Evolutionary conservation across 345 rosid genomes (phyloP).

Genomic region (Bretschneidera sinensis): DNA sequence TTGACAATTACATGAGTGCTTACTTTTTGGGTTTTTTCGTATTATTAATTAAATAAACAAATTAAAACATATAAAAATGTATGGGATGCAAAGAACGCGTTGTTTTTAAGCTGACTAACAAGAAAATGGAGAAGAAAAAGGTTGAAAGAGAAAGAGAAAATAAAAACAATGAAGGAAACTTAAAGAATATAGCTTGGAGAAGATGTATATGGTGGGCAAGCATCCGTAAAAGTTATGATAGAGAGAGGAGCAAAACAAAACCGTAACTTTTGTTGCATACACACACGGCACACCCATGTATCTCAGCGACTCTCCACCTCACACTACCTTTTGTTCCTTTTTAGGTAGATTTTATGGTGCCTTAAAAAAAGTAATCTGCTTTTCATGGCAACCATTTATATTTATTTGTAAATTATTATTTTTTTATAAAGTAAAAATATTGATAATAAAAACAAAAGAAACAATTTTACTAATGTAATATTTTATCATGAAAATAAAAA

Average conservation of each 20-base stretch:
- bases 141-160: slow-evolving; percentile 15
- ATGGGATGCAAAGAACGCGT: slow-evolving; percentile 67
- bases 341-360: too few species aligned
- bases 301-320: slow-evolving; percentile 10
- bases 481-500: too few species aligned
- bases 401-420: too few species aligned
- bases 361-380: too few species aligned
- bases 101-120: slow-evolving; percentile 66
- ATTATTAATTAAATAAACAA: neutral
- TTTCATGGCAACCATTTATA: too few species aligned
- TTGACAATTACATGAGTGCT: slow-evolving; percentile 45
- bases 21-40: slow-evolving; percentile 36
- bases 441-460: too few species aligned
- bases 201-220: slow-evolving; percentile 66
- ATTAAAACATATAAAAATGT: slow-evolving; percentile 20
- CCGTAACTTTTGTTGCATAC: slow-evolving; percentile 26
- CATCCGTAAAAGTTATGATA: slow-evolving; percentile 40
- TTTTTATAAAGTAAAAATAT: too few species aligned
- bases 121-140: slow-evolving; percentile 26
- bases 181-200: slow-evolving; percentile 46
- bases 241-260: slow-evolving; percentile 11
- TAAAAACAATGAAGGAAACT: slow-evolving; percentile 25
- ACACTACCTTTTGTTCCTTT: slow-evolving; percentile 14
- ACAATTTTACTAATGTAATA: too few species aligned
- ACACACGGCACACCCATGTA: slow-evolving; percentile 30